Base-by-base conservation (phyloP, 2,329 filamentous ascomycete species). In the Triangularia setosa region DNA sequence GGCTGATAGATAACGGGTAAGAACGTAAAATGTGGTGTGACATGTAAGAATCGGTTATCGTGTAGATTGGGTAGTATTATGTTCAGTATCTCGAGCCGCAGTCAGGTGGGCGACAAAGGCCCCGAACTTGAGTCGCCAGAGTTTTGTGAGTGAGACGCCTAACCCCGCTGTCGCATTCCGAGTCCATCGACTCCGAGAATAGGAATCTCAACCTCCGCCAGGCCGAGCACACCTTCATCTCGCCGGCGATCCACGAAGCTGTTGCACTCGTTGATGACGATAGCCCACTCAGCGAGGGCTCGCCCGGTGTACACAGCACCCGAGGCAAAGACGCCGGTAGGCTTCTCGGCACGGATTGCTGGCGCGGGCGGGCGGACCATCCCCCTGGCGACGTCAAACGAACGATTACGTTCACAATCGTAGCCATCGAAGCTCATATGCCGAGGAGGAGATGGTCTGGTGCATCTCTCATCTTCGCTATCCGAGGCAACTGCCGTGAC, bases 201-300 rank as follows among this genome's bases (percentile, higher is more conserved):
- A 2, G 88, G 88, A 52, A 89, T 87, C 75, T 94, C 91, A 52
- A 94, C 87, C 53, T 88, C 86, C 69, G 79, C 81, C 65, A 92
- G 83, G 0, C 80, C 79, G 1, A 85, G 81, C 9, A 93, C 85
- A 54, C 91, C 91, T 73, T 95, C 91, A 56, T 87, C 86, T 60
- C 87, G 87, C 62, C 91, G 84, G 55, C 91, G 82, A 64, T 94
- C 90, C 30, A 92, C 86, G 75, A 94, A 95, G 72, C 87, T 91
- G 76, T 93, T 92, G 78, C 88, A 92, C 74, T 95, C 91, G 63
- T 85, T 84, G 16, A 93, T 86, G 21, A 94, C 84, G 18, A 91
- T 79, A 21, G 83, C 81, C 91, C 91, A 95, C 75, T 95, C 91
- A 0, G 90, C 90, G 54, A 95, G 80, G 0, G 91, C 88, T 21